Evolutionary conservation across 352 stramenopile genomes (phyloP).

Genomic region (Phytophthora pluvialis): DNA sequence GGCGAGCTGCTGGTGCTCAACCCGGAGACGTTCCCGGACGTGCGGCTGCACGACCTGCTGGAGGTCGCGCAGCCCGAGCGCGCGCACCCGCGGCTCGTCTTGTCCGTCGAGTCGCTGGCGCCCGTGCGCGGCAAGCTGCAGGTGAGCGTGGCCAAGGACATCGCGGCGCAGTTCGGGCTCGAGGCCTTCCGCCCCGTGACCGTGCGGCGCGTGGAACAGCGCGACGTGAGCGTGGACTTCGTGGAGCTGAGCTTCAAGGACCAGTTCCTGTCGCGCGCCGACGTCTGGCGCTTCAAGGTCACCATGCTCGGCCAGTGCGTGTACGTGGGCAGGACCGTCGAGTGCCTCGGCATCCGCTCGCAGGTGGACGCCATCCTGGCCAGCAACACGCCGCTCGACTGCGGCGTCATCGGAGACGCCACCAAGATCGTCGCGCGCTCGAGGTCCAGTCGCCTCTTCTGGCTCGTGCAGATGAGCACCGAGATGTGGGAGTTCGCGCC

Average conservation of each 20-base stretch:
- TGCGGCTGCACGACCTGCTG: conserved; percentile 63
- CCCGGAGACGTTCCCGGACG: conserved; percentile 70
- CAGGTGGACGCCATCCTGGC: conserved; percentile 92
- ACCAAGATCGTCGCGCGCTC: conserved; percentile 98
- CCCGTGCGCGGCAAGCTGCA: conserved; percentile 77
- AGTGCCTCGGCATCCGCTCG: conserved; percentile 80
- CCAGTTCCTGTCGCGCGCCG: conserved; percentile 91
- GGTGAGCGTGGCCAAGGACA: conserved; percentile 79
- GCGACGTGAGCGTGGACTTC: conserved; percentile 76
- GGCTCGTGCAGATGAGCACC: conserved; percentile 97
- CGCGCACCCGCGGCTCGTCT: conserved; percentile 63
- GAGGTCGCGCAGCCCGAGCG: conserved; percentile 69
- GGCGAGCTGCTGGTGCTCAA: conserved; percentile 81
- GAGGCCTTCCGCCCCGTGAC: conserved; percentile 64
- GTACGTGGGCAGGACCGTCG: conserved; percentile 78
- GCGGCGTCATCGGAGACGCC: conserved; percentile 93
- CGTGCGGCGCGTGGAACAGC: conserved; percentile 62
- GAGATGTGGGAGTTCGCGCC: conserved; percentile 95
- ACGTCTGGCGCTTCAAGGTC: conserved; percentile 91
- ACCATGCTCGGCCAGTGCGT: conserved; percentile 78
- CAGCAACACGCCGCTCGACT: conserved; percentile 72
- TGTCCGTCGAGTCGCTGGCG: conserved; percentile 67
- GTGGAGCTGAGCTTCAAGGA: conserved; percentile 91
- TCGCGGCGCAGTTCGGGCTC: conserved; percentile 76
- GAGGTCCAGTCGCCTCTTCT: conserved; percentile 95